These are phyloP conservation scores for Claviceps sp. DNA, from an alignment of 2,329 filamentous ascomycete species.

Conservation along the genomic window DNA sequence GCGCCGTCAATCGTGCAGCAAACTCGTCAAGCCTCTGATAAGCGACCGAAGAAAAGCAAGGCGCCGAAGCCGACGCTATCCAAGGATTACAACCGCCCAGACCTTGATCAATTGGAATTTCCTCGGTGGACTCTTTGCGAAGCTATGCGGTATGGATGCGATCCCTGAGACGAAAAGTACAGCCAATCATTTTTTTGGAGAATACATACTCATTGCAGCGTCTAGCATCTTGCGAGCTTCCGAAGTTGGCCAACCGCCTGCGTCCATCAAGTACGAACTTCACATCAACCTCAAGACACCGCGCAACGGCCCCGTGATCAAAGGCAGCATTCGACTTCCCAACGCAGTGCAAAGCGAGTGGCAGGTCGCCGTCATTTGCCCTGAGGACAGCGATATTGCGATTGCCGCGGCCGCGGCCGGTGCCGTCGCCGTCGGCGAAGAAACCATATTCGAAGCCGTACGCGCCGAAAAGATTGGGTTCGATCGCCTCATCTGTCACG, in stretches of 20 bases:
- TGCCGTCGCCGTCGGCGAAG: conserved; percentile 72
- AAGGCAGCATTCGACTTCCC: conserved; percentile 77
- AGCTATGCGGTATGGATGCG: conserved; percentile 60
- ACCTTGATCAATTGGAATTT: conserved; percentile 48
- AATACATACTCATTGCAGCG: neutral
- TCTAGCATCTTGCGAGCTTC: conserved; percentile 75
- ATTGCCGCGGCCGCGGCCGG: conserved; percentile 64
- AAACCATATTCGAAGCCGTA: conserved; percentile 70
- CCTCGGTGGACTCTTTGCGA: conserved; percentile 71
- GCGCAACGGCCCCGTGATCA: conserved; percentile 76
- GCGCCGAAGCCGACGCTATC: conserved; percentile 38
- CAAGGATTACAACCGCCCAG: conserved; percentile 54
- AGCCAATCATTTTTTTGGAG: neutral
- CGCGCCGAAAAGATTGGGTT: conserved; percentile 66
- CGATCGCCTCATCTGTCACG: conserved; percentile 78
- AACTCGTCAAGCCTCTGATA: conserved; percentile 26
- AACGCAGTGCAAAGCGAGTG: conserved; percentile 82
- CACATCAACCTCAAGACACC: conserved; percentile 69
- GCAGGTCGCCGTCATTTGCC: conserved; percentile 79
- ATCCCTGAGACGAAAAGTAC: neutral
- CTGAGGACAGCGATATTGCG: conserved; percentile 63
- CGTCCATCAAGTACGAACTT: conserved; percentile 74
- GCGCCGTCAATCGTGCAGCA: conserved; percentile 33
- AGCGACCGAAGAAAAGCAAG: conserved; percentile 40
- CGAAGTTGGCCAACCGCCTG: conserved; percentile 72